These are phyloP conservation scores for Tuctoria greenei DNA, from an alignment of 176 grass and related monocot species.

Conservation along the genomic window DNA sequence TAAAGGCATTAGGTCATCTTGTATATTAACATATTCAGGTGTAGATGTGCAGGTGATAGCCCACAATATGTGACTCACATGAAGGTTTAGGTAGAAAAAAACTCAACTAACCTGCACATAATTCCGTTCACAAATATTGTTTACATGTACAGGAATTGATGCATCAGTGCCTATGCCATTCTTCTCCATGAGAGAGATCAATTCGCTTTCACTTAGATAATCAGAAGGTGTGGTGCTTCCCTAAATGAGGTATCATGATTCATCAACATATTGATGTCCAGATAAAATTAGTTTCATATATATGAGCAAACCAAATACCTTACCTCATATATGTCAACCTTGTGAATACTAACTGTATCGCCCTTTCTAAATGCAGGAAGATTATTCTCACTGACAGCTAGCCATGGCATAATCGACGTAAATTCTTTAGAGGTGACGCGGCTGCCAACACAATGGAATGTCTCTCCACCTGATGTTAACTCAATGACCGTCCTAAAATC, in stretches of 20 bases:
- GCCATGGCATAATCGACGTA: conserved; percentile 98
- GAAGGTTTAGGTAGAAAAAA: conserved; percentile 10
- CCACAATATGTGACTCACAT: conserved; percentile 1
- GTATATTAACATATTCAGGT: background rate
- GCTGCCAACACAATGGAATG: conserved; percentile 72
- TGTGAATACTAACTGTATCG: conserved; percentile 61
- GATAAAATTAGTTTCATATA: conserved; percentile 37
- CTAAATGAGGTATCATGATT: conserved; percentile 49
- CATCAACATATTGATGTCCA: conserved; percentile 18
- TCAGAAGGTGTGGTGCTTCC: conserved; percentile 86
- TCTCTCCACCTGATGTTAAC: conserved; percentile 76
- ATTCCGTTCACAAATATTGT: conserved; percentile 93
- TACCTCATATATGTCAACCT: conserved; percentile 93
- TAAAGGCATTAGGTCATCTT: conserved; percentile 20
- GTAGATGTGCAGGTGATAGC: background rate
- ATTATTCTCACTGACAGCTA: conserved; percentile 76
- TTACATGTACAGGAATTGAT: conserved; percentile 97
- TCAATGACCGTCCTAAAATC: conserved; percentile 72
- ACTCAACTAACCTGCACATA: conserved; percentile 79
- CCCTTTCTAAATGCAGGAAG: conserved; percentile 72
- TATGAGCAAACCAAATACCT: conserved; percentile 25
- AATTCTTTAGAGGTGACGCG: conserved; percentile 82
- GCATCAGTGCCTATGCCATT: conserved; percentile 93
- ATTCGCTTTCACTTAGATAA: conserved; percentile 94
- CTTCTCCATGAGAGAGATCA: conserved; percentile 98